Evolutionary conservation across 2,329 filamentous ascomycete species (phyloP).

Genomic region (Fusarium equiseti): DNA sequence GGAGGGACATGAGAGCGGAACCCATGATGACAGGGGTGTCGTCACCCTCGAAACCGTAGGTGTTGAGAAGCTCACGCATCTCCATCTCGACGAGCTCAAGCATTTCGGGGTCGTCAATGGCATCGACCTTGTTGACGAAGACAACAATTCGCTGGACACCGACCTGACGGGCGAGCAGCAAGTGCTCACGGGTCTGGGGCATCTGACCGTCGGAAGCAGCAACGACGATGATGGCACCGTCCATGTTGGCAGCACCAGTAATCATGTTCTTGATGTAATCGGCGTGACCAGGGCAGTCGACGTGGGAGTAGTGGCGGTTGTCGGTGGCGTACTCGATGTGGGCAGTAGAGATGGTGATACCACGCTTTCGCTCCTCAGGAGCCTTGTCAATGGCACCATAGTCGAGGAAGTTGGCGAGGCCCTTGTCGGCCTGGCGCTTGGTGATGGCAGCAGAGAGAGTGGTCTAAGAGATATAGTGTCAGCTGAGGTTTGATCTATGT

Average conservation of each 20-base stretch:
- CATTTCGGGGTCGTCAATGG: slow-evolving; percentile 98
- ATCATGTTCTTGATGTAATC: slow-evolving; percentile 99
- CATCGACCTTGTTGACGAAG: slow-evolving; percentile 99
- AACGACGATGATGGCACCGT: slow-evolving; percentile 98
- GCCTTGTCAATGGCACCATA: slow-evolving; percentile 99
- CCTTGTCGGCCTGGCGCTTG: slow-evolving; percentile 96
- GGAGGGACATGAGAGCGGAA: slow-evolving; percentile 93
- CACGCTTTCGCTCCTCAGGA: slow-evolving; percentile 98
- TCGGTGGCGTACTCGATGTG: slow-evolving; percentile 99
- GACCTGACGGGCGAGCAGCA: slow-evolving; percentile 97
- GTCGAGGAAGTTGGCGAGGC: slow-evolving; percentile 92
- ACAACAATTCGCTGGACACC: slow-evolving; percentile 98
- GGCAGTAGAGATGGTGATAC: slow-evolving; percentile 98
- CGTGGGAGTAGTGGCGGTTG: slow-evolving; percentile 96
- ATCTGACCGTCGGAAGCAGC: slow-evolving; percentile 99
- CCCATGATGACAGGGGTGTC: slow-evolving; percentile 98
- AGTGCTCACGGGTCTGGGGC: slow-evolving; percentile 98
- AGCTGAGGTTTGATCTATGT: slow-evolving; percentile 23
- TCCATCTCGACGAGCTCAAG: slow-evolving; percentile 99
- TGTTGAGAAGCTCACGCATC: slow-evolving; percentile 95
- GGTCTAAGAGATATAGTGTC: slow-evolving; percentile 69
- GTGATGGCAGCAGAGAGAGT: slow-evolving; percentile 99
- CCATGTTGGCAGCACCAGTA: slow-evolving; percentile 99
- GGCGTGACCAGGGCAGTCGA: slow-evolving; percentile 99
- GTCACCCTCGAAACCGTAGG: slow-evolving; percentile 97